Percentiles rank a stretch among this genome's conserved stretches.
phyloP scores from a whole-genome alignment of 2,329 filamentous ascomycete genomes.

The Cercospora janseana region DNA sequence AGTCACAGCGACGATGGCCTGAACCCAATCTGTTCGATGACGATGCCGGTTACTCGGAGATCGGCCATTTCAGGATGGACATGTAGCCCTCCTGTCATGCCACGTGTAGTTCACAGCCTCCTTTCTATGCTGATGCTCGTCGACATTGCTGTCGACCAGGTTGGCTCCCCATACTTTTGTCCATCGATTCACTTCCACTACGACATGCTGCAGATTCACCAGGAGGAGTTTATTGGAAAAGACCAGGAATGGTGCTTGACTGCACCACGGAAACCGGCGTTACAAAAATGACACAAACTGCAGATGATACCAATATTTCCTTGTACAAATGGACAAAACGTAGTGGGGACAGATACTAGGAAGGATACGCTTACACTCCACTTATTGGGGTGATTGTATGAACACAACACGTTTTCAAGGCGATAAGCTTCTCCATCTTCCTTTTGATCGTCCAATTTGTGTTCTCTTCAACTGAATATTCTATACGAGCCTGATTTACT shows the following conservation, averaged over 20 bases:
- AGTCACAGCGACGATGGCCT: conserved; percentile 28
- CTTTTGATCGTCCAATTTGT: neutral
- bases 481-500: no score
- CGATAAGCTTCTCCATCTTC: neutral
- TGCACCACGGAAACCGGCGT: conserved; percentile 13
- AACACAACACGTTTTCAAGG: conserved; percentile 9
- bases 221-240: conserved; percentile 16
- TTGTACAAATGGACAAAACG: conserved; percentile 23
- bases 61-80: conserved; percentile 71
- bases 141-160: neutral
- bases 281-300: conserved; percentile 23
- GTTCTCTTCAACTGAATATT: no score
- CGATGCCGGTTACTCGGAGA: conserved; percentile 20
- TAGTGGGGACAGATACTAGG: conserved; percentile 14
- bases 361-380: conserved; percentile 18
- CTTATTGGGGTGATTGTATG: conserved; percentile 16
- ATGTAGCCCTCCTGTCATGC: conserved; percentile 17
- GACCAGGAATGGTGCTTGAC: conserved; percentile 16
- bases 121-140: conserved; percentile 16
- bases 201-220: conserved; percentile 21
- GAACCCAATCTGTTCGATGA: conserved; percentile 39
- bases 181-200: conserved; percentile 21
- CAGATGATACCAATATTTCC: conserved; percentile 25
- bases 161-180: conserved; percentile 13
- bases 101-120: conserved; percentile 14